Evolutionary conservation across 2,329 filamentous ascomycete species (phyloP).

Genomic region (Paracorniculantispora psalliotae): DNA sequence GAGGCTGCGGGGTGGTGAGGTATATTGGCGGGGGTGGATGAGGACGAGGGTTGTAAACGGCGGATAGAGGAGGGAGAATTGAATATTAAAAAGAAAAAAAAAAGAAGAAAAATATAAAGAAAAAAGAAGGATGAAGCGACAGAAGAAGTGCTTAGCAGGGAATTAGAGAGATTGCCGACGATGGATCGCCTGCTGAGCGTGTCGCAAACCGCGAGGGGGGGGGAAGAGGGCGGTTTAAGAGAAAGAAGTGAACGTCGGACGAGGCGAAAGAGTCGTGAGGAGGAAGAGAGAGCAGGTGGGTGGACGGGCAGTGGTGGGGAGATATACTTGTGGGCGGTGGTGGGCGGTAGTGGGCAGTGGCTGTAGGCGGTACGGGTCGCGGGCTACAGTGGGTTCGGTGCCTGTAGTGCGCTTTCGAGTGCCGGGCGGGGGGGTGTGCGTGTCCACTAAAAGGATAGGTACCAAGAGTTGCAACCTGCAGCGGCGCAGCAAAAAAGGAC

Average conservation of each 20-base stretch:
- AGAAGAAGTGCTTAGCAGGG: conserved; percentile 42
- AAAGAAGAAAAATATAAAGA: conserved; percentile 33
- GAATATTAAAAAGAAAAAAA: conserved; percentile 18
- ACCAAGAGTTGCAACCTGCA: not conserved
- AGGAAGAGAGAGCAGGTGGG: conserved; percentile 37
- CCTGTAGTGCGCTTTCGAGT: not conserved
- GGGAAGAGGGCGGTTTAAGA: conserved; percentile 21
- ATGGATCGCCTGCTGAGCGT: conserved; percentile 53
- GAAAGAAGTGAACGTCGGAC: conserved; percentile 54
- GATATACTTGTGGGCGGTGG: conserved; percentile 39
- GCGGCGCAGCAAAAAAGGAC: not conserved
- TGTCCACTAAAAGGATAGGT: too few species aligned
- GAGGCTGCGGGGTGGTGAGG: conserved; percentile 7
- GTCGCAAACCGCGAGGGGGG: conserved; percentile 38
- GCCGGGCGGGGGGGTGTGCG: not conserved
- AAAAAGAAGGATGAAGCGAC: conserved; percentile 44
- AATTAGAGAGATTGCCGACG: conserved; percentile 20
- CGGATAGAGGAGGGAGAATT: conserved; percentile 11
- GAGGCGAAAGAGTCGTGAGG: conserved; percentile 51
- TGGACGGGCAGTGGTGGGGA: conserved; percentile 30
- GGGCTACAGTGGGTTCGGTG: not conserved
- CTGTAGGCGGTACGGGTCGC: not conserved
- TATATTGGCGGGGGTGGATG: conserved; percentile 18
- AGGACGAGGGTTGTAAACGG: conserved; percentile 17
- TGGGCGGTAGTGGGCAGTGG: not conserved